A percentile compares a stretch with the other conserved stretches of the same genome.
These are phyloP conservation scores for Citrus glauca DNA, from an alignment of 345 rosid genomes.

Conservation along the genomic window DNA sequence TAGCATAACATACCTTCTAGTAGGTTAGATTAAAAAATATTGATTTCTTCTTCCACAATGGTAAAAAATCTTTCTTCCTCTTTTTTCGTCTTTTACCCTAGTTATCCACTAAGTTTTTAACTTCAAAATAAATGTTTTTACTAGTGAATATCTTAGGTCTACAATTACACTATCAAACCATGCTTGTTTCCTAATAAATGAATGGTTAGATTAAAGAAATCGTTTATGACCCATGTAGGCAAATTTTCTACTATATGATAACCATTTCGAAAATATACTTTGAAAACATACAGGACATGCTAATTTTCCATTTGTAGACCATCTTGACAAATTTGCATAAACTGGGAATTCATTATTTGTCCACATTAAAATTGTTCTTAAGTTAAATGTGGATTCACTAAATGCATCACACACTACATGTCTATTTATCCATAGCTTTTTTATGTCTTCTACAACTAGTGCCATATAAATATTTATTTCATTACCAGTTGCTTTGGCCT, in stretches of 20 bases:
- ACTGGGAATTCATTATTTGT: not conserved
- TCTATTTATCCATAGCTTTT: not conserved
- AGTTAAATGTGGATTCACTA: not conserved
- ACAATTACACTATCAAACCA: not conserved
- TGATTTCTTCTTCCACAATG: not conserved
- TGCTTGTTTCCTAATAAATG: too few relatives aligned
- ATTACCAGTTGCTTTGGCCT: not conserved
- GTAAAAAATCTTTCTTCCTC: not conserved
- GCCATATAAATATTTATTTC: not conserved
- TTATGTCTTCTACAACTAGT: not conserved
- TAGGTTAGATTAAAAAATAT: not conserved
- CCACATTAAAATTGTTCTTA: not conserved
- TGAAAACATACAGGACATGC: not conserved
- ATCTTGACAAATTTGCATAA: not conserved
- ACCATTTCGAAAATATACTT: not conserved
- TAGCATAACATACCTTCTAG: not conserved
- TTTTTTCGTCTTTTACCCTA: not conserved
- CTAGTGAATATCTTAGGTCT: not conserved
- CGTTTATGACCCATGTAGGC: too few relatives aligned
- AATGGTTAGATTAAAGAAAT: too few relatives aligned
- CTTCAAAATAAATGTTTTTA: not conserved
- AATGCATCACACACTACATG: not conserved
- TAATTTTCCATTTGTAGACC: not conserved
- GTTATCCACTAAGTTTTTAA: not conserved
- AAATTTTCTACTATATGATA: not conserved